A percentile compares a stretch with the other conserved stretches of the same genome.
These are phyloP conservation scores for Lippia alba DNA, from an alignment of 305 asterid genomes.

Conservation along the genomic window DNA sequence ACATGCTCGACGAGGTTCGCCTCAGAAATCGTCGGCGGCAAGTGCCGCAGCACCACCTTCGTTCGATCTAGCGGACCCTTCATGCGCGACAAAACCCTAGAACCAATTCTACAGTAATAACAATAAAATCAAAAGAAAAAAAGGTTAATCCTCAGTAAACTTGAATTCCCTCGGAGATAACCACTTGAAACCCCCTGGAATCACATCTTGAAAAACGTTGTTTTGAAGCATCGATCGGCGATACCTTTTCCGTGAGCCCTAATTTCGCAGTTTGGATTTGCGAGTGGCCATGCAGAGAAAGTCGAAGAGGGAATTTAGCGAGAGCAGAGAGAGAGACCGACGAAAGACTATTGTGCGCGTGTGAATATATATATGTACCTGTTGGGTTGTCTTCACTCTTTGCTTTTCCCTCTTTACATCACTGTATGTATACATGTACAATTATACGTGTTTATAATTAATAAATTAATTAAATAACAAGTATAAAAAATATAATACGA, in stretches of 20 bases:
- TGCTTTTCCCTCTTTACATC: not conserved
- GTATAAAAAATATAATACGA: no score
- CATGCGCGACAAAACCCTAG: constrained; percentile 78
- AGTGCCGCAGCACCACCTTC: constrained; percentile 96
- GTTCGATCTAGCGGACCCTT: constrained; percentile 88
- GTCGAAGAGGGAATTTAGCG: constrained; percentile 44
- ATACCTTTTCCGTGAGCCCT: constrained; percentile 43
- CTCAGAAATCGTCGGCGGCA: constrained; percentile 90
- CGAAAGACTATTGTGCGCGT: constrained; percentile 41
- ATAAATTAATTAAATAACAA: no score
- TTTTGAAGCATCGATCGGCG: constrained; percentile 32
- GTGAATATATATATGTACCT: not conserved
- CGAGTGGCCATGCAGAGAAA: constrained; percentile 55
- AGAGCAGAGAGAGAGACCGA: constrained; percentile 43
- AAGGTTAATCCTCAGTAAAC: constrained; percentile 19
- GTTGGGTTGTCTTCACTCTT: constrained; percentile 8
- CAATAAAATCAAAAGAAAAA: not conserved
- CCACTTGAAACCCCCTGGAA: constrained; percentile 41
- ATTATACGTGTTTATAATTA: not conserved
- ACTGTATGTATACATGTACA: not conserved
- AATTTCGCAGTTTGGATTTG: constrained; percentile 42
- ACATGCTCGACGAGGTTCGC: constrained; percentile 77
- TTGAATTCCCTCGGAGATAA: constrained; percentile 38
- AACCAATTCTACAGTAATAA: constrained; percentile 27
- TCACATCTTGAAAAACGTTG: constrained; percentile 50